phyloP scores from a whole-genome alignment of 2,329 filamentous ascomycete species.

The Sarocladiaceae sp. region DNA sequence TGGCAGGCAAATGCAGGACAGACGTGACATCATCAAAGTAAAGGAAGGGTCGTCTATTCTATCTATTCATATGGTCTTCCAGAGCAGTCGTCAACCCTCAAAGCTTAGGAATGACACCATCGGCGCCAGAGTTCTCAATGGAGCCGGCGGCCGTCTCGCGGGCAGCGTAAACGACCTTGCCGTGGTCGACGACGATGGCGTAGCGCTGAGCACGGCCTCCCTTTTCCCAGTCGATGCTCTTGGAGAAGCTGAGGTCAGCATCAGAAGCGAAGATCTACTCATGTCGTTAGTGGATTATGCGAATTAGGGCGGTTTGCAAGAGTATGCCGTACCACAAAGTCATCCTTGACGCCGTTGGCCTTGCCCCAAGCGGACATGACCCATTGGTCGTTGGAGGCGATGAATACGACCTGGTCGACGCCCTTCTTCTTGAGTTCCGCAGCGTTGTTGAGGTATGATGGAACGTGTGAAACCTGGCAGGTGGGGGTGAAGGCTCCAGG shows the following conservation, averaged over 20 bases:
- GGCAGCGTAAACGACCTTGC: slow-evolving; percentile 76
- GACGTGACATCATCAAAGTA: not conserved
- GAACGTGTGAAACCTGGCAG: slow-evolving; percentile 75
- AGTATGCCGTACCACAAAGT: slow-evolving; percentile 52
- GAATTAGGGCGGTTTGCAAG: too few species aligned
- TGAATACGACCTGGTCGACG: slow-evolving; percentile 74
- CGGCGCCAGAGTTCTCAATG: slow-evolving; percentile 44
- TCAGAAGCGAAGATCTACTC: slow-evolving; percentile 69
- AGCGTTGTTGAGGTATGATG: slow-evolving; percentile 70
- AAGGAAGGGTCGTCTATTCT: not conserved
- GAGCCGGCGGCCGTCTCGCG: slow-evolving; percentile 52
- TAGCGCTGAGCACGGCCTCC: slow-evolving; percentile 72
- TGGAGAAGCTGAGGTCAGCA: slow-evolving; percentile 61
- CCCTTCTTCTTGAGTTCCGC: slow-evolving; percentile 69
- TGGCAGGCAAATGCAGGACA: too few species aligned
- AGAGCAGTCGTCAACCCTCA: slow-evolving; percentile 25
- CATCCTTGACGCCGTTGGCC: slow-evolving; percentile 70
- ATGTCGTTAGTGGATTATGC: too few species aligned
- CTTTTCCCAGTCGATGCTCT: slow-evolving; percentile 69
- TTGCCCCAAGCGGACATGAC: slow-evolving; percentile 90
- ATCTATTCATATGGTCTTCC: not conserved
- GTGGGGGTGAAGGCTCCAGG: slow-evolving; percentile 78
- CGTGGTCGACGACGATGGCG: slow-evolving; percentile 75
- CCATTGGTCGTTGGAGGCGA: slow-evolving; percentile 78
- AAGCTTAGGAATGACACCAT: slow-evolving; percentile 47